phyloP scores from a whole-genome alignment of 305 asterid genomes.

The Solanum aculeatissimum region DNA sequence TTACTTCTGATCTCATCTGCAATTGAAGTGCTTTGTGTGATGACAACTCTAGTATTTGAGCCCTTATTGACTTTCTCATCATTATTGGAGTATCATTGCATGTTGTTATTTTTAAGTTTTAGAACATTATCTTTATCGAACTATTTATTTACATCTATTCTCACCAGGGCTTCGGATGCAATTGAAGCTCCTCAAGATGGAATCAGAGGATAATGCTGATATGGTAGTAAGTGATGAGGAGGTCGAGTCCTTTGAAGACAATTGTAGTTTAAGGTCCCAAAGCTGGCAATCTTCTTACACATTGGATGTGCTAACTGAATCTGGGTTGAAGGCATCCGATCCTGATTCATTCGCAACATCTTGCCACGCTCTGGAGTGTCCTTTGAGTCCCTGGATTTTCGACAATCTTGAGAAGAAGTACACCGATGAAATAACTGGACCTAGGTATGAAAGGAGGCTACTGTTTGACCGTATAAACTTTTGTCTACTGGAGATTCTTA shows the following conservation, averaged over 20 bases:
- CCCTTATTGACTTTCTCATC: neutral
- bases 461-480: constrained; percentile 55
- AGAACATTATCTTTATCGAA: neutral
- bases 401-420: constrained; percentile 63
- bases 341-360: constrained; percentile 19
- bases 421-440: constrained; percentile 16
- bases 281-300: constrained; percentile 53
- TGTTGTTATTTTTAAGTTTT: neutral
- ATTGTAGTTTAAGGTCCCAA: constrained; percentile 8
- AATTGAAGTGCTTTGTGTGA: neutral
- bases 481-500: constrained; percentile 33
- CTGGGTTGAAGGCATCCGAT: constrained; percentile 49
- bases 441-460: constrained; percentile 44
- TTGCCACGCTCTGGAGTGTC: constrained; percentile 50
- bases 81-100: neutral
- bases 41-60: neutral
- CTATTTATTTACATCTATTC: neutral
- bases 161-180: constrained; percentile 62
- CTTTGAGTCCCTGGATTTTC: constrained; percentile 44
- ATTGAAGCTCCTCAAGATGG: constrained; percentile 81
- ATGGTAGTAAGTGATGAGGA: constrained; percentile 30
- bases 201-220: constrained; percentile 42
- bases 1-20: neutral
- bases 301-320: constrained; percentile 32
- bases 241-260: constrained; percentile 15